Evolutionary conservation across 1,284 basidiomycete species (phyloP), one percentile per base, ranked within the genome.

Genomic region (Ceratobasidium sp.): DNA sequence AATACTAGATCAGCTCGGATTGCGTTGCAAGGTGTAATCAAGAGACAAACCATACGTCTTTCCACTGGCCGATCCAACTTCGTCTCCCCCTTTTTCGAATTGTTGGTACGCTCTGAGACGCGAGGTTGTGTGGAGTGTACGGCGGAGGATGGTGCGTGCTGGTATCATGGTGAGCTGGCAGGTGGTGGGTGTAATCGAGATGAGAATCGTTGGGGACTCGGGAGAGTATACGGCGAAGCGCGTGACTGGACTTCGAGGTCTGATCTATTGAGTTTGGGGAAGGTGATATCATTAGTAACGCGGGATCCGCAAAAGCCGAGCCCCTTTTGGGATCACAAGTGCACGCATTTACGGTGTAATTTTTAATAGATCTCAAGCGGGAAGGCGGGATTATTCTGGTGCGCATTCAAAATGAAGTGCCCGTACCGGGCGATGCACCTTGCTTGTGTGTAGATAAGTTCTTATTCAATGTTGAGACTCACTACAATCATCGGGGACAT

Each of bases 41-140:
- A n/a, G 33, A 62, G 38, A 48, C 71, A 23, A 23, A 65, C 71
- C 60, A 38, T 74, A 65, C 1, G 71, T 74, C 48, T 74, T 74
- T 18, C 59, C 71, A 33, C 59, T 64, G n/a, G n/a, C n/a, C 14
- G 71, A 48, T 23, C 27, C 59, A 44, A 23, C 50, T 2, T 73
- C 70, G 33, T 74, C 59, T 65, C 71, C 71, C 5, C 59, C 59
- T 35, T 74, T 74, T 4, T 74, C 71, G 38, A 64, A 65, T n/a
- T 60, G 70, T n/a, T 74, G 62, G n/a, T 48, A 44, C 6, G 44
- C 44, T 57, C 69, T 33, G 14, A 71, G 55, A 20, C 69, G 69
- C 6, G 69, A 33, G 14, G 69, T 71, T 4, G 69, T 71, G 20
- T 60, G 57, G 35, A 71, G 41, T 20, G 57, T 27, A 27, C 69